Conservation (phyloP, 352 stramenopile species). For the Globisporangium sylvaticum region DNA sequence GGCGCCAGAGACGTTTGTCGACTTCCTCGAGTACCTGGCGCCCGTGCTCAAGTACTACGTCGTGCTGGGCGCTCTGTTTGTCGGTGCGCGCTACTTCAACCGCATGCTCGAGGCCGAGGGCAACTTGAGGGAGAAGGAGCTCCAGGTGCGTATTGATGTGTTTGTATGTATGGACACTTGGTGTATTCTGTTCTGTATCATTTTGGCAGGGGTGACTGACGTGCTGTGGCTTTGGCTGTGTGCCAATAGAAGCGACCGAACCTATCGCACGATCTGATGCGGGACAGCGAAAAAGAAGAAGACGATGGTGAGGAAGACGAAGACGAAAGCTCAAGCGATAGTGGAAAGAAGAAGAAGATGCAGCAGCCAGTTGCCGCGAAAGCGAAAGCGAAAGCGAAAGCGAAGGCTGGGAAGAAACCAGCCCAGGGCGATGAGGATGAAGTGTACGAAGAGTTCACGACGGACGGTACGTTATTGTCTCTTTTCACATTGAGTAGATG, state of each 20-base stretch:
- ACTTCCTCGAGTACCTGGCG: conserved; percentile 45
- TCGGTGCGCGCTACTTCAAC: conserved; percentile 58
- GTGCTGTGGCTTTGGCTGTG: no score
- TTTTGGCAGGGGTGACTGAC: no score
- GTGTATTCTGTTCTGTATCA: no score
- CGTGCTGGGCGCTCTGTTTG: conserved; percentile 54
- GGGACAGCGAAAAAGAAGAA: conserved; percentile 41
- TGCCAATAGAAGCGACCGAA: conserved; percentile 25
- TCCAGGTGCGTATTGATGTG: conserved; percentile 8
- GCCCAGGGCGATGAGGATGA: conserved; percentile 34
- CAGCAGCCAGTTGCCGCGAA: background rate
- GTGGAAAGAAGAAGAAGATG: background rate
- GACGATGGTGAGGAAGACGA: conserved; percentile 38
- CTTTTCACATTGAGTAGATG: background rate
- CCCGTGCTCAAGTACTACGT: conserved; percentile 81
- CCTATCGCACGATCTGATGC: conserved; percentile 49
- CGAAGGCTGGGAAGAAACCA: background rate
- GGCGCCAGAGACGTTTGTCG: conserved; percentile 44
- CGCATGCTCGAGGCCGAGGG: conserved; percentile 49
- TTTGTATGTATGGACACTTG: no score
- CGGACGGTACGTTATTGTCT: conserved; percentile 32
- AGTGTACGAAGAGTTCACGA: conserved; percentile 71
- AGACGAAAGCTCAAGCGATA: conserved; percentile 15
- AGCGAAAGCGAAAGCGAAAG: conserved; percentile 1
- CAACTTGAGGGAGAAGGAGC: conserved; percentile 35